Evolutionary conservation across 192 early-diverging fungal genomes (phyloP), one percentile per base, ranked within the genome.

Genomic region (Coemansia sp.): DNA sequence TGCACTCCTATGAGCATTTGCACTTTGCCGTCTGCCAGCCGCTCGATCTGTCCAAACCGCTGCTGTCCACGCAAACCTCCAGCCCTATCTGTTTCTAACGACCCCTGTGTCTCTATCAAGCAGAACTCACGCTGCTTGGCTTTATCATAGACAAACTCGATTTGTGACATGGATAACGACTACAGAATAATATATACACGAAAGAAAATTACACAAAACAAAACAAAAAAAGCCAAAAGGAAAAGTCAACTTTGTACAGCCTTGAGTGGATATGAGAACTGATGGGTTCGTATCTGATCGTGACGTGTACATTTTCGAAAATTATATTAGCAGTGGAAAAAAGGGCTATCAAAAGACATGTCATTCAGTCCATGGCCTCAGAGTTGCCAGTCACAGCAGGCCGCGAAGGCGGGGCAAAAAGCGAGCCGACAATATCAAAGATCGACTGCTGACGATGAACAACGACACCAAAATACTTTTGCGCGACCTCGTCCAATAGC

Each of bases 381-480:
- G 43, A 13, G 31, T 61, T 62, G 29, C 43, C 64, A 20, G 75
- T 43, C 33, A 84, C 69, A 12, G 67, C 65, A 11, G 81, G 68
- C 9, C 54, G 77, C 12, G 81, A 66, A 1, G 77, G 82, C 38
- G 77, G 34, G 7, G 77, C 77, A 60, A 85, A 79, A 6, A 85
- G 55, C 60, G 77, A 74, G 63, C 72, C 79, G 47, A 85, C 77
- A 27, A 85, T 76, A 63, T 85, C 84, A 68, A 81, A 78, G 22
- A 81, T 57, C 34, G 78, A 81, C 65, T 80, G 84, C 71, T 80
- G 84, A 61, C 73, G 79, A 38, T 81, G 78, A 43, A 81, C 63
- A 12, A 81, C 79, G 40, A 85, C 76, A 31, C 84, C 84, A 81
- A 85, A 85, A 69, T 73, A 85, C 68, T 74, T 75, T 54, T 77